These are phyloP conservation scores for Auricularia sp. DNA, from an alignment of 768 basidiomycete species.

Conservation along the genomic window DNA sequence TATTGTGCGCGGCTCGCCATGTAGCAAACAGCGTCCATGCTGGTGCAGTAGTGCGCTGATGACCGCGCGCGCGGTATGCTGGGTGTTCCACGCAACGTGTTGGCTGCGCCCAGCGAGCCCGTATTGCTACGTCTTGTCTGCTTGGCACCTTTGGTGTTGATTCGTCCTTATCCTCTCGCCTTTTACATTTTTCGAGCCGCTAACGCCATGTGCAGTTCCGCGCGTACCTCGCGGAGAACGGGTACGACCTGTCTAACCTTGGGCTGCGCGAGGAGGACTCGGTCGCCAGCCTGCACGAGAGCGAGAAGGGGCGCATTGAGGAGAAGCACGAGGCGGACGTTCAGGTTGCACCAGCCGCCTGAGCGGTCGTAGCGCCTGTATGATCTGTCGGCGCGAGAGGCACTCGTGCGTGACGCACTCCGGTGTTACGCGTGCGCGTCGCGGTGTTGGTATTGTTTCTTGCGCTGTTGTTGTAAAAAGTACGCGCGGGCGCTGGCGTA, in stretches of 20 bases:
- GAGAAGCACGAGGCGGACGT: background rate
- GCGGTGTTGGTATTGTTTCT: too few relatives aligned
- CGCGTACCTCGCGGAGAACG: conserved; percentile 64
- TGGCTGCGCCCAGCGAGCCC: too few relatives aligned
- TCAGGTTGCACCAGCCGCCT: background rate
- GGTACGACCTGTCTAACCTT: conserved; percentile 70
- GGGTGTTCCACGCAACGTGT: too few relatives aligned
- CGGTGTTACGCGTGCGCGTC: too few relatives aligned
- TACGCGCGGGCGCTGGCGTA: too few relatives aligned
- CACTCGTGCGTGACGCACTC: too few relatives aligned
- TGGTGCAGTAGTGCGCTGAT: background rate
- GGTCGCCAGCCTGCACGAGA: background rate
- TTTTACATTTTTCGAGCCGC: background rate
- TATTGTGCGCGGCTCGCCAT: background rate
- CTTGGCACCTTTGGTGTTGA: too few relatives aligned
- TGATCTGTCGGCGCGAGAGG: background rate
- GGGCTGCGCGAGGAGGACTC: conserved; percentile 31
- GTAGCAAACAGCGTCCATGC: background rate
- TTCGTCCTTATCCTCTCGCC: too few relatives aligned
- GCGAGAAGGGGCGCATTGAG: background rate
- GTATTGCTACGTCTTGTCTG: too few relatives aligned
- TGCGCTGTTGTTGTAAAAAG: too few relatives aligned
- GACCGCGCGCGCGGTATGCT: too few relatives aligned
- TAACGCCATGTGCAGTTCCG: conserved; percentile 48
- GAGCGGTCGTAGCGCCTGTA: background rate